Conservation (phyloP, 2,329 filamentous ascomycete species). For the Ascochyta viciae-villosae region DNA sequence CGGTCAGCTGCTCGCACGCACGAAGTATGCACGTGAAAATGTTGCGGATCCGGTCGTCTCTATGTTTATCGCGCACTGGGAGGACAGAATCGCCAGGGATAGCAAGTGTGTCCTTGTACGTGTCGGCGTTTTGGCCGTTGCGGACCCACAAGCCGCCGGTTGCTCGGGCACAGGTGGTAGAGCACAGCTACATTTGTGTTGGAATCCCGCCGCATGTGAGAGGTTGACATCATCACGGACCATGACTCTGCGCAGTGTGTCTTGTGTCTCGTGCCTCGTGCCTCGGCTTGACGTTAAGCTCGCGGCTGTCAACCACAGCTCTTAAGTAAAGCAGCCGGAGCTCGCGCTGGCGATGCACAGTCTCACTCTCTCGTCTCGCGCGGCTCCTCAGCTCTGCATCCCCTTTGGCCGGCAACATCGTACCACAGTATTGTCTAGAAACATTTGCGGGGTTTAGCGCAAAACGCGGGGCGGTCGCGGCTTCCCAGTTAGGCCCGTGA, state of each 20-base stretch:
- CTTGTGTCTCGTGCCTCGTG: slow-evolving; percentile 33
- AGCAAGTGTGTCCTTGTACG: slow-evolving; percentile 27
- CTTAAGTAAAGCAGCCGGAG: slow-evolving; percentile 25
- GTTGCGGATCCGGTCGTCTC: slow-evolving; percentile 3
- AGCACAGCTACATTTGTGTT: slow-evolving; percentile 9
- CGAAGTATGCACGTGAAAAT: slow-evolving; percentile 18
- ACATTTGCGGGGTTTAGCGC: slow-evolving; percentile 39
- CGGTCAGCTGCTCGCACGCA: slow-evolving; percentile 13
- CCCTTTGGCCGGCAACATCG: slow-evolving; percentile 21
- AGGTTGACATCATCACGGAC: slow-evolving; percentile 33
- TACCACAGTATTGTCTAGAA: background rate
- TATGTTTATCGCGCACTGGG: slow-evolving; percentile 14
- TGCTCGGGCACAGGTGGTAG: slow-evolving; percentile 10
- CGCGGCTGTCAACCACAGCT: slow-evolving; percentile 16
- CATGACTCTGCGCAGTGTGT: slow-evolving; percentile 1
- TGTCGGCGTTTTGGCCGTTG: slow-evolving; percentile 19
- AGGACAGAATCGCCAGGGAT: slow-evolving; percentile 27
- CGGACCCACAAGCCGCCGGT: slow-evolving; percentile 25
- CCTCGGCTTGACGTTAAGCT: slow-evolving; percentile 35
- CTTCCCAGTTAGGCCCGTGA: slow-evolving; percentile 30
- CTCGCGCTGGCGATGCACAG: slow-evolving; percentile 10
- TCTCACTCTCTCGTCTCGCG: slow-evolving; percentile 15
- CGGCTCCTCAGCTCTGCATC: slow-evolving; percentile 27
- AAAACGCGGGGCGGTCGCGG: slow-evolving; percentile 19
- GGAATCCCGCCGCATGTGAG: slow-evolving; percentile 32